Evolutionary conservation across 768 basidiomycete genomes (phyloP), one percentile per base, ranked within the genome.

Genomic region (Exidia glandulosa): DNA sequence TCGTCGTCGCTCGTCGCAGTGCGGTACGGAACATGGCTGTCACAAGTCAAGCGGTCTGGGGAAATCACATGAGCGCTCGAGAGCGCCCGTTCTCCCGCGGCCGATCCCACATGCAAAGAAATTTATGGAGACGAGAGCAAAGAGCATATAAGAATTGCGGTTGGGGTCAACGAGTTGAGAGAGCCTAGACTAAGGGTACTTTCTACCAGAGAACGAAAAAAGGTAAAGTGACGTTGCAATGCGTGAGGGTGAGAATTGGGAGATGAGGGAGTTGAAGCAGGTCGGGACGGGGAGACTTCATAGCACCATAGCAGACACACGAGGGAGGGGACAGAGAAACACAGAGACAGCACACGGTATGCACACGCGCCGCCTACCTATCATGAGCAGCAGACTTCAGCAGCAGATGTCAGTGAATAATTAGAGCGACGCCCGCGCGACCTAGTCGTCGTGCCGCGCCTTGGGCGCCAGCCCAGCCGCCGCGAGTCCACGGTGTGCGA

Each of bases 31-130:
- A 45, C 41, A 45, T 45, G 41, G 41, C 41, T 6, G 41, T 45
- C 19, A 45, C 6, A 19, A 23, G 41, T 19, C 7, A 19, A 45
- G 41, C 16, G n/a, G 41, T 45, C 6, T 45, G 0, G 41, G 16
- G 41, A 45, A 14, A 45, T 45, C 41, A 45, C 41, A 45, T 45
- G 41, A n/a, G n/a, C 62, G 98, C 96, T 30, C 92, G 81, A 12
- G 98, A 79, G 87, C 96, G 90, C 61, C 86, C 75, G 73, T 99
- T 96, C 68, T 99, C 95, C 32, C 97, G 94, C 3, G 92, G n/a
- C n/a, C n/a, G n/a, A n/a, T n/a, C n/a, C n/a, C n/a, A n/a, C n/a
- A n/a, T n/a, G n/a, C n/a, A n/a, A n/a, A n/a, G n/a, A n/a, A n/a
- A n/a, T n/a, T n/a, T n/a, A n/a, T n/a, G n/a, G n/a, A n/a, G n/a